Evolutionary conservation across 2,329 filamentous ascomycete genomes (phyloP), one percentile per base, ranked within the genome.

Genomic region (Phialocephala sp.): DNA sequence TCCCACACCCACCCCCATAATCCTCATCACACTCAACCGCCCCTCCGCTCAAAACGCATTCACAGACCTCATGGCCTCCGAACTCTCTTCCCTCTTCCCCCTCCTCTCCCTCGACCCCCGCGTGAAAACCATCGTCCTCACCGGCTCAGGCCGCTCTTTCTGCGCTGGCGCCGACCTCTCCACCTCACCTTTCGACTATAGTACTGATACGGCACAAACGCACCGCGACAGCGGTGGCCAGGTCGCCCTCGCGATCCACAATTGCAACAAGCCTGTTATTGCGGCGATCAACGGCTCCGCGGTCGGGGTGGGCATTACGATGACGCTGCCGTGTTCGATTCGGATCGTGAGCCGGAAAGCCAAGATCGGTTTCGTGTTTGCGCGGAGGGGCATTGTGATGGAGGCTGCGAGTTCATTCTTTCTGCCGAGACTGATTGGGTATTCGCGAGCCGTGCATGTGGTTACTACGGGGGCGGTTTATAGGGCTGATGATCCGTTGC

Each of bases 321-420:
- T 88, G 83, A 86, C 85, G 36, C 79, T 89, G 4, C 81, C 86
- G 1, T 83, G 83, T 60, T 81, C 80, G 58, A 80, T 86, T 60
- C 80, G 83, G 36, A 65, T 89, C 68, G 86, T 80, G 47, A 86
- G 85, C 69, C 75, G 79, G 47, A 77, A 79, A 12, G 88, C 89
- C 1, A 90, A 90, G 74, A 85, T 93, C 68, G 91, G 90, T 60
- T 91, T 93, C 74, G 89, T 92, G 20, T 94, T 93, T 76, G 83
- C 85, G 27, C 84, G 89, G 32, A 83, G 90, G 52, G 91, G 90
- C 0, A 82, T 93, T 72, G 82, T 87, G 66, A 89, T 91, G 85
- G 91, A 94, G 77, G 90, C 89, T 0, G 89, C 86, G 73, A 87
- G 84, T 59, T 89, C 86, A 9, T 93, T 85, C 77, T 93, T 91